Evolutionary conservation across 2,329 filamentous ascomycete genomes (phyloP).

Genomic region (Aspergillus sp.): DNA sequence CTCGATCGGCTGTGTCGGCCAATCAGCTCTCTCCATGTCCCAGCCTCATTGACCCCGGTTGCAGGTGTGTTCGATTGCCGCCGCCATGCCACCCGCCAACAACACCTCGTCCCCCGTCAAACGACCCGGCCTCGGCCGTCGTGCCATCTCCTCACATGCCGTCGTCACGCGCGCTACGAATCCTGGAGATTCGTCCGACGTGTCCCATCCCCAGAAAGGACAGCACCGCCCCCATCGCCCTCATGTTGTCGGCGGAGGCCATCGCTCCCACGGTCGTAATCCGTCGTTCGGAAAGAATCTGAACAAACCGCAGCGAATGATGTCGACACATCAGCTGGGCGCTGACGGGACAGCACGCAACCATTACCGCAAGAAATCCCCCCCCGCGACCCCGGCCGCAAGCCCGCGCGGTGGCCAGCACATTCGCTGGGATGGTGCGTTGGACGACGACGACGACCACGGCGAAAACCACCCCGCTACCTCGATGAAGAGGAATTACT

Average conservation of each 20-base stretch:
- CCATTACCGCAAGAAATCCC: conserved; percentile 40
- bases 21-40: not conserved
- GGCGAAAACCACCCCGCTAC: conserved; percentile 13
- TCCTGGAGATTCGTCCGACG: conserved; percentile 22
- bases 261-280: conserved; percentile 34
- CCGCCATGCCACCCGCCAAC: conserved; percentile 16
- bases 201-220: conserved; percentile 22
- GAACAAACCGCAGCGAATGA: conserved; percentile 33
- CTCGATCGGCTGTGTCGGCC: not conserved
- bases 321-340: conserved; percentile 21
- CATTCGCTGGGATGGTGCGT: conserved; percentile 35
- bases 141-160: conserved; percentile 32
- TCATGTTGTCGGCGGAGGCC: conserved; percentile 33
- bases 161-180: conserved; percentile 27
- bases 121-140: conserved; percentile 31
- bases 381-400: conserved; percentile 33
- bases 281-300: conserved; percentile 36
- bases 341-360: conserved; percentile 24
- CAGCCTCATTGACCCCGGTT: not conserved
- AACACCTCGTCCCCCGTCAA: conserved; percentile 31
- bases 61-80: not conserved
- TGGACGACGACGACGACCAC: conserved; percentile 25
- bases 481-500: conserved; percentile 39
- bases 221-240: conserved; percentile 29
- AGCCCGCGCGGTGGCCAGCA: conserved; percentile 31